Conservation (phyloP, 2,329 filamentous ascomycete species). For the Hysterium pulicare region DNA sequence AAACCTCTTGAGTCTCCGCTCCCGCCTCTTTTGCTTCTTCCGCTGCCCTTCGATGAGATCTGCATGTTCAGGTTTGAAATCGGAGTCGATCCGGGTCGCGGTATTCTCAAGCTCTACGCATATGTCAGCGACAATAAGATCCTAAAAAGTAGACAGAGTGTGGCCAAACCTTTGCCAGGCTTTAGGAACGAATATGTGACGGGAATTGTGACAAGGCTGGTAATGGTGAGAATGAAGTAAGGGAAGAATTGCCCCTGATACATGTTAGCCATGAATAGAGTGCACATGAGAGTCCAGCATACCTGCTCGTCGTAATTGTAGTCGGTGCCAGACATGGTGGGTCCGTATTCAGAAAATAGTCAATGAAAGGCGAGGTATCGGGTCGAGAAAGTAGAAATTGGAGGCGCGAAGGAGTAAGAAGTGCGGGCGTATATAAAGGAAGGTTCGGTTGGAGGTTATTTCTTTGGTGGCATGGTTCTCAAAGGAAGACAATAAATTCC, state of each 20-base stretch:
- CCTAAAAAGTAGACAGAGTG: too few species aligned
- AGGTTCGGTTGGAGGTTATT: too few species aligned
- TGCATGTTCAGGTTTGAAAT: constrained; percentile 77
- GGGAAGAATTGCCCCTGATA: constrained; percentile 91
- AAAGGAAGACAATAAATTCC: too few species aligned
- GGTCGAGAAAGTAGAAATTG: too few species aligned
- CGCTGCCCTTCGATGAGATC: constrained; percentile 80
- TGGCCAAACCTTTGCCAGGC: constrained; percentile 66
- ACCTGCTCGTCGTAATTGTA: constrained; percentile 98
- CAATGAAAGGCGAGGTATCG: too few species aligned
- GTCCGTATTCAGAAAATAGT: too few species aligned
- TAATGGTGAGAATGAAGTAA: constrained; percentile 93
- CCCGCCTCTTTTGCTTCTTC: constrained; percentile 82
- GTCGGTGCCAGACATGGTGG: constrained; percentile 58
- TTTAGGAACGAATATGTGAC: constrained; percentile 85
- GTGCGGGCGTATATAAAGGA: too few species aligned
- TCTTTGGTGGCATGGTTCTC: too few species aligned
- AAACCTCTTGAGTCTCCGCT: constrained; percentile 82
- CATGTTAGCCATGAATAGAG: constrained; percentile 12
- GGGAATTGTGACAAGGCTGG: constrained; percentile 81
- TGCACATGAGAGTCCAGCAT: constrained; percentile 17
- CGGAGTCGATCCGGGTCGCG: constrained; percentile 76
- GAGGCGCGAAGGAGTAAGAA: too few species aligned
- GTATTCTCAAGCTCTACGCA: constrained; percentile 67
- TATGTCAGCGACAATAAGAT: too few species aligned